phyloP scores from a whole-genome alignment of 2,329 filamentous ascomycete genomes.

The Penicillium capsulatum region DNA sequence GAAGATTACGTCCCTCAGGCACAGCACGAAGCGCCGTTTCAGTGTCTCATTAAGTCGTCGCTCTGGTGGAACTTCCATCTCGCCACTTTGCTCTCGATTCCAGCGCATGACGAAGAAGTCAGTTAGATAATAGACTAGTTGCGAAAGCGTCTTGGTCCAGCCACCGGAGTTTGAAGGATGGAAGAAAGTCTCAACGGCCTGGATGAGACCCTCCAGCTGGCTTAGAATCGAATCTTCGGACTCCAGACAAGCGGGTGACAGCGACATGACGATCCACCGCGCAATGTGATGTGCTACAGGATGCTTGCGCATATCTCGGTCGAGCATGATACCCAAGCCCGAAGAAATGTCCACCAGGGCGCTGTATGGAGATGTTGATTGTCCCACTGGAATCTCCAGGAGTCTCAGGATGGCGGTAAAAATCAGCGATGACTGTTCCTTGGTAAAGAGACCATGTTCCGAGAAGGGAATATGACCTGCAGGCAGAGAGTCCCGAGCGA shows the following conservation, averaged over 20 bases:
- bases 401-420: slow-evolving; percentile 87
- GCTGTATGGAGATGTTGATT: slow-evolving; percentile 89
- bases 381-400: slow-evolving; percentile 92
- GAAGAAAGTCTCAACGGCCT: slow-evolving; percentile 97
- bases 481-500: slow-evolving; percentile 77
- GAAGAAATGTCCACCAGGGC: slow-evolving; percentile 72
- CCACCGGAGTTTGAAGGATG: slow-evolving; percentile 91
- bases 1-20: slow-evolving; percentile 87
- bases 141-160: slow-evolving; percentile 86
- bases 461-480: slow-evolving; percentile 73
- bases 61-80: slow-evolving; percentile 78
- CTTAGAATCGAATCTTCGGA: slow-evolving; percentile 74
- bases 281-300: slow-evolving; percentile 89
- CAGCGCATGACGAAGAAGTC: slow-evolving; percentile 97
- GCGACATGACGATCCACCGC: slow-evolving; percentile 84
- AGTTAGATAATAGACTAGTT: slow-evolving; percentile 85
- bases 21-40: slow-evolving; percentile 83
- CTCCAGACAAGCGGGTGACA: slow-evolving; percentile 78
- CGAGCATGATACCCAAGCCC: slow-evolving; percentile 78
- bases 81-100: slow-evolving; percentile 91
- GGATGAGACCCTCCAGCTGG: slow-evolving; percentile 83
- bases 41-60: slow-evolving; percentile 74
- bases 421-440: slow-evolving; percentile 84
- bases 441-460: slow-evolving; percentile 84
- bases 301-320: slow-evolving; percentile 90